These are phyloP conservation scores for Ogataea philodendri DNA, from an alignment of 805 yeast species.

Conservation along the genomic window DNA sequence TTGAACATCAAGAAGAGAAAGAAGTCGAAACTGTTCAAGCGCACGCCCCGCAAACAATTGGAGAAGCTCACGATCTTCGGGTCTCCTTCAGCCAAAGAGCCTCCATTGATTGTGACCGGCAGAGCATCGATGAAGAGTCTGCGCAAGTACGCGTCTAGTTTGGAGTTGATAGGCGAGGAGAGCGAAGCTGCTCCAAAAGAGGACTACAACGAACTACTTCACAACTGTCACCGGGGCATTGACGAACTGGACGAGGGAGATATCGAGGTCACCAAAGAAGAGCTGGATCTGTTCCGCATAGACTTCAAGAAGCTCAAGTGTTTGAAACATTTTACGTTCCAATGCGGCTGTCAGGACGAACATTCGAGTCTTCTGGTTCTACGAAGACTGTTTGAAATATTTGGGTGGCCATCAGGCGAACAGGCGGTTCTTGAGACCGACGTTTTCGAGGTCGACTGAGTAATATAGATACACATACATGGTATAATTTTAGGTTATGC, in stretches of 20 bases:
- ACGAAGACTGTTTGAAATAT: conserved; percentile 1
- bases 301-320: conserved; percentile 23
- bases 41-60: conserved; percentile 28
- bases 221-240: conserved; percentile 1
- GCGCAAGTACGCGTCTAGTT: conserved; percentile 22
- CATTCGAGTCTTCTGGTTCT: background rate
- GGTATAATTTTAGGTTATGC: background rate
- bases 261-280: conserved; percentile 24
- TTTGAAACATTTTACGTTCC: conserved; percentile 29
- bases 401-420: conserved; percentile 1
- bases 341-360: conserved; percentile 25
- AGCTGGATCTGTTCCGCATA: conserved; percentile 29
- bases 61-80: conserved; percentile 26
- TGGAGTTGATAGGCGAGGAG: conserved; percentile 23
- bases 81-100: conserved; percentile 19
- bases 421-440: conserved; percentile 1
- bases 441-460: conserved; percentile 7
- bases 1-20: conserved; percentile 27
- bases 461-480: conserved; percentile 2
- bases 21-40: conserved; percentile 25
- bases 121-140: conserved; percentile 22
- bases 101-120: conserved; percentile 2
- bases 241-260: conserved; percentile 10
- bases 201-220: conserved; percentile 1
- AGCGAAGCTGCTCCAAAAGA: conserved; percentile 4